Conservation (phyloP, 805 yeast genomes). For the Candida yuanshanica region DNA sequence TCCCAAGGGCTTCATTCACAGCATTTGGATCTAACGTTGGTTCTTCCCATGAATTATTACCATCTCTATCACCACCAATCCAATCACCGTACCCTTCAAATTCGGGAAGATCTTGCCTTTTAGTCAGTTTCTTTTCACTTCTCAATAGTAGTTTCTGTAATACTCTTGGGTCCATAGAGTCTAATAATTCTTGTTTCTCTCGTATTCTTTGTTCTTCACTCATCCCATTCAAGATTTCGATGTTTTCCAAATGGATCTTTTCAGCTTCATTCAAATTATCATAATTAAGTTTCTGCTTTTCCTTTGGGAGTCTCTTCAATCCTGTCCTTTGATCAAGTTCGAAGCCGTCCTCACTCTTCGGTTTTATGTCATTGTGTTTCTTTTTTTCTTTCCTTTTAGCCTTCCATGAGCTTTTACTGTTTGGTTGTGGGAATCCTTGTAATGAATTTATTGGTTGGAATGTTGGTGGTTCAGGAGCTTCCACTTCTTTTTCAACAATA, state of each 20-base stretch:
- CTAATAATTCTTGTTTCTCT: conserved; percentile 62
- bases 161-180: conserved; percentile 63
- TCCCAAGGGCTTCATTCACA: conserved; percentile 18
- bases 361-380: conserved; percentile 86
- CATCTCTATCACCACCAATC: conserved; percentile 25
- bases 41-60: conserved; percentile 17
- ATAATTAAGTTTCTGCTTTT: conserved; percentile 59
- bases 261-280: conserved; percentile 52
- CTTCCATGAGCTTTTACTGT: conserved; percentile 79
- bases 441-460: conserved; percentile 76
- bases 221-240: conserved; percentile 57
- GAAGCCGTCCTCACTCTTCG: conserved; percentile 75
- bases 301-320: conserved; percentile 82
- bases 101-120: conserved; percentile 10
- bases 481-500: conserved; percentile 85
- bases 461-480: conserved; percentile 92
- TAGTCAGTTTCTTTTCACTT: conserved; percentile 40
- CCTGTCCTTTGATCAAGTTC: conserved; percentile 78
- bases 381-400: conserved; percentile 69
- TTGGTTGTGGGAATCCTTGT: conserved; percentile 80
- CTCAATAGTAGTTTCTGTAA: conserved; percentile 52
- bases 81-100: conserved; percentile 25
- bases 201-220: conserved; percentile 54
- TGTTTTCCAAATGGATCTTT: conserved; percentile 71
- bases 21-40: conserved; percentile 13